Evolutionary conservation across 208 protist genomes (phyloP).

Genomic region (Leishmania gerbilli): DNA sequence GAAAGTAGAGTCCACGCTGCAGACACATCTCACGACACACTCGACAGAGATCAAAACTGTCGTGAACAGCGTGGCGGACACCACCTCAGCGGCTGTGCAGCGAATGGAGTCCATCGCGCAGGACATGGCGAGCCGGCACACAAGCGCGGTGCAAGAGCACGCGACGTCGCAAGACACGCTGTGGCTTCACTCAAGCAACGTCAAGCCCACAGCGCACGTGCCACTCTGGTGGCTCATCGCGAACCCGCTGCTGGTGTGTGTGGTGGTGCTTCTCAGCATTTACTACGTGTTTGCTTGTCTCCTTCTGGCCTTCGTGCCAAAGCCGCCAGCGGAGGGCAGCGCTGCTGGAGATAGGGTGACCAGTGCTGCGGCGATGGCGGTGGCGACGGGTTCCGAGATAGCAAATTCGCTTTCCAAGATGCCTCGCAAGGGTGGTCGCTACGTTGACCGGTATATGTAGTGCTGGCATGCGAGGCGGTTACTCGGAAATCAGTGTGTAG

Average conservation of each 20-base stretch:
- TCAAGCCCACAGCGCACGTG: slow-evolving; percentile 3
- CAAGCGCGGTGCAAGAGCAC: slow-evolving; percentile 1
- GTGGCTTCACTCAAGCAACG: neutral
- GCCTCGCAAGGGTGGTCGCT: slow-evolving; percentile 15
- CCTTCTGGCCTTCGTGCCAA: slow-evolving; percentile 77
- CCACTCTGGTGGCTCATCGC: slow-evolving; percentile 58
- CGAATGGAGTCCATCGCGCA: slow-evolving; percentile 18
- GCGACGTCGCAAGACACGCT: neutral
- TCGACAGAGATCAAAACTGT: slow-evolving; percentile 11
- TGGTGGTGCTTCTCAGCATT: slow-evolving; percentile 46
- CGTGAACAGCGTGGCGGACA: slow-evolving; percentile 2
- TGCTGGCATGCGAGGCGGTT: neutral
- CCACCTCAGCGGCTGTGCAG: slow-evolving; percentile 19
- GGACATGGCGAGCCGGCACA: slow-evolving; percentile 8
- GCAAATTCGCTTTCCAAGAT: neutral
- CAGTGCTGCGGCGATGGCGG: neutral
- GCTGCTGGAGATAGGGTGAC: neutral
- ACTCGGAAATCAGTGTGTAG: neutral
- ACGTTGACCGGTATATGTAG: slow-evolving; percentile 30
- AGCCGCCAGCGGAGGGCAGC: slow-evolving; percentile 9
- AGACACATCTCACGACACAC: slow-evolving; percentile 11
- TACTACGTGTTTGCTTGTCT: slow-evolving; percentile 79
- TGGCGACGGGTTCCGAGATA: neutral
- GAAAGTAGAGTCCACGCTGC: slow-evolving; percentile 15
- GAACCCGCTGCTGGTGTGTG: slow-evolving; percentile 40